A percentile compares a stretch with the other conserved stretches of the same genome.
phyloP scores from a whole-genome alignment of 2,329 filamentous ascomycete species.

The Trichoderma breve region DNA sequence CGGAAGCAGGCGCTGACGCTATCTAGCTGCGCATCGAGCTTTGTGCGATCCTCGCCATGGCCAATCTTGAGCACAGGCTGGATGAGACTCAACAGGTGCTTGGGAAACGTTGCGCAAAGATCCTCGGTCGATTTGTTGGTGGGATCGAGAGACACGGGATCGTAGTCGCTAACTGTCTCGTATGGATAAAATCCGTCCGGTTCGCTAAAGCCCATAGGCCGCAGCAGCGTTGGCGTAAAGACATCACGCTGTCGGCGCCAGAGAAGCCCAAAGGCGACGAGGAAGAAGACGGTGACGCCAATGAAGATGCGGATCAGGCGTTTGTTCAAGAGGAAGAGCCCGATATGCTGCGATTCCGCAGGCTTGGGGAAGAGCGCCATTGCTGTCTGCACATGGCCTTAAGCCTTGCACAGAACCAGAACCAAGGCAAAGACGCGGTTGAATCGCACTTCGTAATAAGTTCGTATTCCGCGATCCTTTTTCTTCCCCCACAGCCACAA shows the following conservation, averaged over 20 bases:
- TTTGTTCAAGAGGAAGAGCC: constrained; percentile 32
- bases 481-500: background rate
- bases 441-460: background rate
- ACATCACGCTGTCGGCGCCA: constrained; percentile 21
- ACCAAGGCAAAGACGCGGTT: background rate
- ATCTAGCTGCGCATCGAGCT: constrained; percentile 44
- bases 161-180: constrained; percentile 32
- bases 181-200: constrained; percentile 28
- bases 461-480: background rate
- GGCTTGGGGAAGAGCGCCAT: constrained; percentile 22
- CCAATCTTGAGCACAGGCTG: constrained; percentile 37
- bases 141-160: constrained; percentile 31
- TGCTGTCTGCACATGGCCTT: constrained; percentile 12
- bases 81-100: constrained; percentile 31
- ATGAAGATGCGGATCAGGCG: constrained; percentile 33
- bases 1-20: constrained; percentile 53
- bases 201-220: background rate
- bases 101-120: constrained; percentile 35
- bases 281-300: constrained; percentile 25
- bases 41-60: constrained; percentile 30
- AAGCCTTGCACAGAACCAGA: background rate
- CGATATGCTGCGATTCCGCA: constrained; percentile 12
- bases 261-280: constrained; percentile 28
- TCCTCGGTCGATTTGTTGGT: constrained; percentile 27
- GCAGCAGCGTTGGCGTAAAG: too few relatives aligned